Evolutionary conservation across 345 rosid genomes (phyloP).

Genomic region (Iberis pinnata): DNA sequence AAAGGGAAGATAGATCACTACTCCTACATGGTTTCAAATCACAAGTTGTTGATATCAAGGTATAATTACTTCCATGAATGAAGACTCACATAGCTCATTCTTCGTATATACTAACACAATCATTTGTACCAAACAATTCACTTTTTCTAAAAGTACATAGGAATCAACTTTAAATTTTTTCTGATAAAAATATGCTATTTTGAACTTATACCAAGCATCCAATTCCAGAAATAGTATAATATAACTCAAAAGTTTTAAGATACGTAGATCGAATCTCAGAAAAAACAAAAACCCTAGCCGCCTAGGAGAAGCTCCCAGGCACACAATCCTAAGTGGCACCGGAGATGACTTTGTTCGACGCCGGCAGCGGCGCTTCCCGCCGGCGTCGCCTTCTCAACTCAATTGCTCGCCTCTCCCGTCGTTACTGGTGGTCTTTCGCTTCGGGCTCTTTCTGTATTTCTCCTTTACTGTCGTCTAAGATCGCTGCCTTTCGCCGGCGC

Average conservation of each 20-base stretch:
- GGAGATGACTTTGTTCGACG: too few relatives aligned
- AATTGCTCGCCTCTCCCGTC: too few relatives aligned
- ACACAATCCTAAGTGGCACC: too few relatives aligned
- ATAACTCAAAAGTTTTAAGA: constrained; percentile 27
- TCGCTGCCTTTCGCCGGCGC: too few relatives aligned
- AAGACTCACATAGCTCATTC: constrained; percentile 74
- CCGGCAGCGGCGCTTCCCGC: too few relatives aligned
- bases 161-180: constrained; percentile 72
- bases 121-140: constrained; percentile 72
- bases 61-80: background rate
- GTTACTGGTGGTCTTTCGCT: too few relatives aligned
- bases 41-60: background rate
- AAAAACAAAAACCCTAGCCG: too few relatives aligned
- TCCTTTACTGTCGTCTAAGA: too few relatives aligned
- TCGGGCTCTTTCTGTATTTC: too few relatives aligned
- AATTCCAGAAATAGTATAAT: background rate
- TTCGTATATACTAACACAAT: constrained; percentile 88
- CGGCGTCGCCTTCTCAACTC: too few relatives aligned
- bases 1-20: constrained; percentile 22
- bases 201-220: constrained; percentile 14
- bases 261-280: too few relatives aligned
- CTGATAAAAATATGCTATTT: constrained; percentile 34
- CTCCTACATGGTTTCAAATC: background rate
- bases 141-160: constrained; percentile 84
- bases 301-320: too few relatives aligned